A percentile compares a stretch with the other conserved stretches of the same genome.
Evolutionary conservation across 768 basidiomycete species (phyloP).

Genomic region (Mycena indigotica): DNA sequence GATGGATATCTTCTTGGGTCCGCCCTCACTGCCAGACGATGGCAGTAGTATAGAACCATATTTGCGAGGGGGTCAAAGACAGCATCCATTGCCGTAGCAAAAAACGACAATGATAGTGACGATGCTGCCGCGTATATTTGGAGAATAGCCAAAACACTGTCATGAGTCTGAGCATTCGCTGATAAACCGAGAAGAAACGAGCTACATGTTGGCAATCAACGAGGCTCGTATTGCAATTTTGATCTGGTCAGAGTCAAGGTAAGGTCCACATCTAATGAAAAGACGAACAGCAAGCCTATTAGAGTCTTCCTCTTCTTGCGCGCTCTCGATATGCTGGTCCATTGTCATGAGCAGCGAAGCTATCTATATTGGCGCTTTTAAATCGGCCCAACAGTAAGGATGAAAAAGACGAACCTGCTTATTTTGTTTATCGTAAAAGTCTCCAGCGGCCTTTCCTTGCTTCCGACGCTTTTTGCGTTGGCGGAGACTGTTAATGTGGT

Average conservation of each 20-base stretch:
- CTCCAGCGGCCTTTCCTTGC: slow-evolving; percentile 41
- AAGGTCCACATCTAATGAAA: neutral
- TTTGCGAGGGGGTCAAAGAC: slow-evolving; percentile 52
- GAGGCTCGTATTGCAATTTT: slow-evolving; percentile 59
- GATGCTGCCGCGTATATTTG: slow-evolving; percentile 63
- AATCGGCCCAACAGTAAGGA: neutral
- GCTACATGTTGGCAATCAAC: slow-evolving; percentile 47
- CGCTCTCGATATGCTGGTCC: slow-evolving; percentile 56
- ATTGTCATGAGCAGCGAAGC: slow-evolving; percentile 55
- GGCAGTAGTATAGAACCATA: slow-evolving; percentile 48
- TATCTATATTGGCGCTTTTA: slow-evolving; percentile 36
- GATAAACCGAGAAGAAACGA: slow-evolving; percentile 41
- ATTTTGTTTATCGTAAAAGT: slow-evolving; percentile 19
- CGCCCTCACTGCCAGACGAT: slow-evolving; percentile 38
- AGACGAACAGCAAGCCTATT: slow-evolving; percentile 44
- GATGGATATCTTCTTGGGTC: slow-evolving; percentile 30
- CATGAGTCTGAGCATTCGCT: neutral
- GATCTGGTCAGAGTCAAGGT: slow-evolving; percentile 36
- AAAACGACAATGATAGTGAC: slow-evolving; percentile 57
- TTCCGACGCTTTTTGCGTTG: slow-evolving; percentile 37
- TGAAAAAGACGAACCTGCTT: slow-evolving; percentile 29
- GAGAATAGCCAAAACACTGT: slow-evolving; percentile 10
- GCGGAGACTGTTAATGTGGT: slow-evolving; percentile 15
- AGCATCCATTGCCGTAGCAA: slow-evolving; percentile 63
- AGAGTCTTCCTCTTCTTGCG: slow-evolving; percentile 47